phyloP scores from a whole-genome alignment of 176 grass and related monocot species.

The Carex parvula region DNA sequence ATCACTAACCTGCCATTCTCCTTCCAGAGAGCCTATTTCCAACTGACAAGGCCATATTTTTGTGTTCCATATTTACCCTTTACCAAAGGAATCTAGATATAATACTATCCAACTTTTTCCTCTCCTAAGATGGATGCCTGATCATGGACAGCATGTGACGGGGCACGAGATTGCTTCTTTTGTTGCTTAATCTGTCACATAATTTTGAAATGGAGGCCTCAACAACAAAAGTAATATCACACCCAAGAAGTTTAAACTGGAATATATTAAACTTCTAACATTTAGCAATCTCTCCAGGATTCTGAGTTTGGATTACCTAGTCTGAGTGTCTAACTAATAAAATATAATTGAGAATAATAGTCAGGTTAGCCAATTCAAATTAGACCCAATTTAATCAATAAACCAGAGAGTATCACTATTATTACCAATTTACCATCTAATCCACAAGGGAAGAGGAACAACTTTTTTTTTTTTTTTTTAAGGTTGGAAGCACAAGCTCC shows the following conservation, averaged over 20 bases:
- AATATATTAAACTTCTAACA: background rate
- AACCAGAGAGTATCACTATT: background rate
- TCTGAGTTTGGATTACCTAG: background rate
- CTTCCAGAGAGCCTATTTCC: background rate
- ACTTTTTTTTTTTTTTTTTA: background rate
- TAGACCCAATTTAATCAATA: background rate
- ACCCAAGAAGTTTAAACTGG: background rate
- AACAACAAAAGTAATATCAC: background rate
- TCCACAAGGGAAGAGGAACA: background rate
- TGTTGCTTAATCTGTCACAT: background rate
- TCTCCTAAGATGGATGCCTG: background rate
- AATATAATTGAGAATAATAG: background rate
- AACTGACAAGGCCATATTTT: background rate
- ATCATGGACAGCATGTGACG: background rate
- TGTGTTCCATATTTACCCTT: background rate
- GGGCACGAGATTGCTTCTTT: background rate
- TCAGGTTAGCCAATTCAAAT: background rate
- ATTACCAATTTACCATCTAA: background rate
- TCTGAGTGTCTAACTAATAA: background rate
- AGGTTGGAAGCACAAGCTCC: too few relatives aligned
- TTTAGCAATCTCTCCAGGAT: background rate
- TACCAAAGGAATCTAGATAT: background rate
- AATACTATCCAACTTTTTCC: background rate
- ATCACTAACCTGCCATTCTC: background rate
- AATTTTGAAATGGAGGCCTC: background rate